Evolutionary conservation across 2,329 filamentous ascomycete genomes (phyloP).

Genomic region (Verticillium nonalfalfae): DNA sequence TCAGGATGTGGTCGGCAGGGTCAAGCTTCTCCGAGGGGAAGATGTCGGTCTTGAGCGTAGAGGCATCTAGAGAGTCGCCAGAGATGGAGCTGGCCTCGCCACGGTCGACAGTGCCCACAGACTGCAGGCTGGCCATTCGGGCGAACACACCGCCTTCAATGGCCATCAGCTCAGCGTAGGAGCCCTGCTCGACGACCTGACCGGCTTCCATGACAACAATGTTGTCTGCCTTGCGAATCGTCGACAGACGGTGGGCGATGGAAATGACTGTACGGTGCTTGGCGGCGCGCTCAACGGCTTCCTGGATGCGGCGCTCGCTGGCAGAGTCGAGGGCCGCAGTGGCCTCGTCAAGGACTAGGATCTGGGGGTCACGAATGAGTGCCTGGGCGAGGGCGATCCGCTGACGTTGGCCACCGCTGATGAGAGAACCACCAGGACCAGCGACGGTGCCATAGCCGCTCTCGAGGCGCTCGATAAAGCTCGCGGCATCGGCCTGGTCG

Average conservation of each 20-base stretch:
- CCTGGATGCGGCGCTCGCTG: conserved; percentile 40
- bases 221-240: conserved; percentile 57
- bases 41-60: conserved; percentile 8
- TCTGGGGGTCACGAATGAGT: conserved; percentile 39
- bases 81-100: conserved; percentile 9
- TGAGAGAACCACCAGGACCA: conserved; percentile 36
- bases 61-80: conserved; percentile 10
- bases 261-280: conserved; percentile 57
- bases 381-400: conserved; percentile 43
- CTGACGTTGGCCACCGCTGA: conserved; percentile 48
- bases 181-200: conserved; percentile 56
- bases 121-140: conserved; percentile 16
- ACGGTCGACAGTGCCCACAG: conserved; percentile 9
- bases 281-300: conserved; percentile 25
- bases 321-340: conserved; percentile 44
- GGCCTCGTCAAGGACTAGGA: conserved; percentile 47
- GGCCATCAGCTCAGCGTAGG: conserved; percentile 52
- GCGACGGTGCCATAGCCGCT: conserved; percentile 39
- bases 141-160: conserved; percentile 26
- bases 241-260: conserved; percentile 58
- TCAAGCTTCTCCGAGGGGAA: conserved; percentile 1
- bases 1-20: not conserved
- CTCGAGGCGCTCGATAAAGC: conserved; percentile 41
- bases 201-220: conserved; percentile 61
- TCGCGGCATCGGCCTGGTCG: conserved; percentile 45